Percentiles rank a stretch among this genome's conserved stretches.
phyloP scores from a whole-genome alignment of 345 rosid genomes.

The Eucalyptus marginata region DNA sequence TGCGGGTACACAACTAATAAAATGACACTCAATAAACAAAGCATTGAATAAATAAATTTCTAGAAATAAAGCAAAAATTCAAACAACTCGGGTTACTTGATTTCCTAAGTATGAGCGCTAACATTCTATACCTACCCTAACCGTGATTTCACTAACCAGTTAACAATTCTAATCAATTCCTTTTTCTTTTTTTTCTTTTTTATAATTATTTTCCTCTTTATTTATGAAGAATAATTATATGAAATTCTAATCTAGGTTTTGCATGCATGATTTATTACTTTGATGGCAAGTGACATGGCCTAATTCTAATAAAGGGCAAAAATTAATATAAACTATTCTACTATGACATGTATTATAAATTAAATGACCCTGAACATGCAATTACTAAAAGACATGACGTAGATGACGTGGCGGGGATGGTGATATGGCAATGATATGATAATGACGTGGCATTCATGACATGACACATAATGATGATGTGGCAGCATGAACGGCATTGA shows the following conservation, averaged over 20 bases:
- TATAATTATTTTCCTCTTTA: too few relatives aligned
- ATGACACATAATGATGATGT: too few relatives aligned
- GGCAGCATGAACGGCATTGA: too few relatives aligned
- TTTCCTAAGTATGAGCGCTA: too few relatives aligned
- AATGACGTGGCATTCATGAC: too few relatives aligned
- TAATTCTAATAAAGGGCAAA: too few relatives aligned
- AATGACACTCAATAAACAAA: neutral
- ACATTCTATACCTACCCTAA: too few relatives aligned
- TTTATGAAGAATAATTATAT: neutral
- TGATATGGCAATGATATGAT: neutral
- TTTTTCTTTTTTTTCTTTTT: too few relatives aligned
- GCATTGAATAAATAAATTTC: neutral
- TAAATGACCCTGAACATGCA: neutral
- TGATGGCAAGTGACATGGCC: neutral
- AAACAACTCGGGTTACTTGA: neutral
- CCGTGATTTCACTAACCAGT: neutral
- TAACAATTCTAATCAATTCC: neutral
- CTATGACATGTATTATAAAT: neutral
- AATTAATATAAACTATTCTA: neutral
- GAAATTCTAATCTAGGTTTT: neutral
- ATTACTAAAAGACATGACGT: neutral
- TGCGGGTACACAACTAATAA: neutral
- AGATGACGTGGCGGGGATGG: neutral
- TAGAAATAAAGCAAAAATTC: neutral
- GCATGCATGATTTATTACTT: neutral